Evolutionary conservation across 345 rosid species (phyloP).

Genomic region (Salix caprea): DNA sequence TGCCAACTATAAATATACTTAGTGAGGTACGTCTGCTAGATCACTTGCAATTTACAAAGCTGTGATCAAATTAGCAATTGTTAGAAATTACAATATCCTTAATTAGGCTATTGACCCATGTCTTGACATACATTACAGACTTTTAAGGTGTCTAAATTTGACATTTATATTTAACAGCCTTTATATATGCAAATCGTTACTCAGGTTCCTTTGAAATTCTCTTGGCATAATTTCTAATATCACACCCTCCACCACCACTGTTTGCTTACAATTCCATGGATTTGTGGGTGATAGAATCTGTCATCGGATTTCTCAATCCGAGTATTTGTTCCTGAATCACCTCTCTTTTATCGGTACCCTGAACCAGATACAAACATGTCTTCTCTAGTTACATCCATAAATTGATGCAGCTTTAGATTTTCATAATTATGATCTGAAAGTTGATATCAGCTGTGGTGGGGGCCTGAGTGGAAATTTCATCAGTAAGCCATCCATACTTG

Average conservation of each 20-base stretch:
- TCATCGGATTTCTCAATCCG: not conserved
- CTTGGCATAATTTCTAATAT: not conserved
- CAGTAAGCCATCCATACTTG: not conserved
- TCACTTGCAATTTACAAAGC: not conserved
- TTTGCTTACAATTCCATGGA: not conserved
- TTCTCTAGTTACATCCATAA: not conserved
- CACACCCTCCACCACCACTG: not conserved
- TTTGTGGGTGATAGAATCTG: not conserved
- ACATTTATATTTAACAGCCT: not conserved
- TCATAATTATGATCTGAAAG: not conserved
- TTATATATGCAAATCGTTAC: not conserved
- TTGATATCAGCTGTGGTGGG: not conserved
- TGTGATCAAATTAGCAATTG: not conserved
- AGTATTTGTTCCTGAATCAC: not conserved
- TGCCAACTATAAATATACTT: constrained; percentile 34
- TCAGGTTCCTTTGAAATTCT: not conserved
- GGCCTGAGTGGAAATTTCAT: not conserved
- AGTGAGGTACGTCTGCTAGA: constrained; percentile 29
- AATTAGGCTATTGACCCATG: not conserved
- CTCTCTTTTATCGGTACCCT: not conserved
- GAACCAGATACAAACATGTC: not conserved
- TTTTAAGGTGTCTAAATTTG: not conserved
- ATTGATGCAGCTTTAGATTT: not conserved
- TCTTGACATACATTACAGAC: not conserved
- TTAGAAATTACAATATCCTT: not conserved